Evolutionary conservation across 371 early-diverging fungal species (phyloP).

Genomic region (Smittium culicis): DNA sequence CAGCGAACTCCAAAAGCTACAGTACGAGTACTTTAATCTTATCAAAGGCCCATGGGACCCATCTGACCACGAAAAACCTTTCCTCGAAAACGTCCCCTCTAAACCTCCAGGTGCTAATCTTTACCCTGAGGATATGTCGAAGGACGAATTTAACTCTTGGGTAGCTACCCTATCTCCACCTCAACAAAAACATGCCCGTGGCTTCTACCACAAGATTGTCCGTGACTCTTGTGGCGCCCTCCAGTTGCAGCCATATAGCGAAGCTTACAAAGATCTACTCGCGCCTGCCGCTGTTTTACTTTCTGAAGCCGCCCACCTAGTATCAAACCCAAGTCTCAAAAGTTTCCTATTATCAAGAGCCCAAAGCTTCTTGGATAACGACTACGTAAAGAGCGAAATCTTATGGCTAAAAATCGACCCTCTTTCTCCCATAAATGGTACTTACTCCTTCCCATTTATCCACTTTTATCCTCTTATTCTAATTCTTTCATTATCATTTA

Average conservation of each 20-base stretch:
- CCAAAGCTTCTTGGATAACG: slow-evolving; percentile 44
- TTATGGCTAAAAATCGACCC: slow-evolving; percentile 56
- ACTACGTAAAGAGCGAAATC: slow-evolving; percentile 53
- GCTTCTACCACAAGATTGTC: slow-evolving; percentile 50
- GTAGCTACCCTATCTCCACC: slow-evolving; percentile 32
- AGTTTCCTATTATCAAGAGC: slow-evolving; percentile 47
- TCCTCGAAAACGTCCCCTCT: slow-evolving; percentile 40
- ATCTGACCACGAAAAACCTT: slow-evolving; percentile 39
- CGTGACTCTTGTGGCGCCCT: slow-evolving; percentile 30
- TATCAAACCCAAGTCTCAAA: slow-evolving; percentile 40
- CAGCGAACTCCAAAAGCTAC: slow-evolving; percentile 24
- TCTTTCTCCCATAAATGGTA: slow-evolving; percentile 37
- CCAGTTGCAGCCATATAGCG: slow-evolving; percentile 38
- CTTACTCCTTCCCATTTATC: no score
- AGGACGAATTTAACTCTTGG: slow-evolving; percentile 51
- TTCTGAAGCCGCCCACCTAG: slow-evolving; percentile 43
- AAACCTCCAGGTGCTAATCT: slow-evolving; percentile 52
- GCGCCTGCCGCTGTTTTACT: slow-evolving; percentile 42
- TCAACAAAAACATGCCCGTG: slow-evolving; percentile 41
- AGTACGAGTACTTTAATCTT: slow-evolving; percentile 42
- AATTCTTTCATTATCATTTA: not conserved
- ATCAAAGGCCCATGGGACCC: slow-evolving; percentile 63
- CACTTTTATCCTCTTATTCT: no score
- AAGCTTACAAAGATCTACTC: slow-evolving; percentile 47
- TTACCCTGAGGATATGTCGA: slow-evolving; percentile 63